Evolutionary conservation across 2,329 filamentous ascomycete species (phyloP), one percentile per base, ranked within the genome.

Genomic region (Diaporthe ilicicola): DNA sequence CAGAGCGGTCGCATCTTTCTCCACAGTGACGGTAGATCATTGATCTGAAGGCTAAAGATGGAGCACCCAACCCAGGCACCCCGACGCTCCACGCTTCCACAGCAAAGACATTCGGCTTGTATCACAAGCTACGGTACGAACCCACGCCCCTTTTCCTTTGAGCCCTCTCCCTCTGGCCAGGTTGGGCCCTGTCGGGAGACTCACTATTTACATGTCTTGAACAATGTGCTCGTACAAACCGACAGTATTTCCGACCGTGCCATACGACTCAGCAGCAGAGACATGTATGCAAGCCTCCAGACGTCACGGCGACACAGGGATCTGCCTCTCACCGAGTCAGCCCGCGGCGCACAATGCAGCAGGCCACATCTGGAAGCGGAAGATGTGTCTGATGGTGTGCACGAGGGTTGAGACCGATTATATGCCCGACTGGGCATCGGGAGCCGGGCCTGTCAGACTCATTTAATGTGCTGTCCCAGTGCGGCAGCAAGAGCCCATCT

Each of bases 301-400:
- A 51, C 46, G 66, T 59, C 66, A 68, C 55, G 65, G 53, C 68
- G 42, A 55, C 59, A 56, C 54, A 65, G 61, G 65, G 67, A 44
- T 48, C 46, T 50, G 59, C 56, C 54, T 51, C 53, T 51, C 54
- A 39, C 67, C 50, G 55, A 53, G 37, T 64, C 71, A 70, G 62
- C 44, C 71, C 59, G 34, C 37, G 70, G 70, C 61, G 55, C 68
- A 72, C 70, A 55, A 70, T 70, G 70, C 70, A 72, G 55, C 67
- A 59, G 42, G 54, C 70, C 67, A 65, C 46, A 70, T 70, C 24
- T 50, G 70, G 59, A 37, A 62, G 37, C 50, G 44, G 59, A 29
- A 39, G 44, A 42, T 67, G 50, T 24, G 27, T 67, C 22, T 44
- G 37, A 22, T 54, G 50, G 24, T 32, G 34, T 54, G 56, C 42